These are phyloP conservation scores for Trichoderma koningii DNA, from an alignment of 2,329 filamentous ascomycete genomes.

Conservation along the genomic window DNA sequence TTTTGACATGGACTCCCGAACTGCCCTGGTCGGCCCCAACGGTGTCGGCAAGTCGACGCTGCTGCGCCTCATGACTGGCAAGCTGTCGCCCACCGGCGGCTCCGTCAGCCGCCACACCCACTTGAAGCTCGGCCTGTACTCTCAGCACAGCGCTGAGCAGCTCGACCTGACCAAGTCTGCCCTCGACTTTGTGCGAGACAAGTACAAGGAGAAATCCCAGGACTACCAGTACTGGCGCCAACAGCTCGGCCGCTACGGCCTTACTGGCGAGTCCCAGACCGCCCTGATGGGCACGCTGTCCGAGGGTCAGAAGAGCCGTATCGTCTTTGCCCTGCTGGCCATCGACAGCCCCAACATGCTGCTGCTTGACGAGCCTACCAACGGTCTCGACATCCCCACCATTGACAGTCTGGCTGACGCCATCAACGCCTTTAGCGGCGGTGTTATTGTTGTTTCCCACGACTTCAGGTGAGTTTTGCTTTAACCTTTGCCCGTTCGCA, in stretches of 20 bases:
- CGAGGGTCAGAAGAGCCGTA: conserved; percentile 96
- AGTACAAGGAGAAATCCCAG: conserved; percentile 84
- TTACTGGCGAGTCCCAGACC: conserved; percentile 91
- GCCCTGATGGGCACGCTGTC: conserved; percentile 97
- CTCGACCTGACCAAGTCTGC: conserved; percentile 97
- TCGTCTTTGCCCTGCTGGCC: conserved; percentile 93
- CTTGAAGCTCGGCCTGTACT: conserved; percentile 97
- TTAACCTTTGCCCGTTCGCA: background rate
- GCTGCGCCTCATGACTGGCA: conserved; percentile 93
- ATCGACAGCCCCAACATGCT: conserved; percentile 98
- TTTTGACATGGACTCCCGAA: conserved; percentile 99
- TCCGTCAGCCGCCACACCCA: conserved; percentile 90
- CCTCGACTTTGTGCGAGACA: conserved; percentile 96
- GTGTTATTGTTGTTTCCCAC: conserved; percentile 97
- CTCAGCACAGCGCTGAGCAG: conserved; percentile 97
- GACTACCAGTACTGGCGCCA: conserved; percentile 99
- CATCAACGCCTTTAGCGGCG: conserved; percentile 93
- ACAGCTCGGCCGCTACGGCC: conserved; percentile 91
- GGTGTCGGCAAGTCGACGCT: conserved; percentile 99
- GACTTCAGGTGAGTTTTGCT: conserved; percentile 80
- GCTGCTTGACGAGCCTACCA: conserved; percentile 96
- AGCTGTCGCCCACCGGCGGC: conserved; percentile 81
- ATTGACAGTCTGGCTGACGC: conserved; percentile 97
- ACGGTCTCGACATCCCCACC: conserved; percentile 98
- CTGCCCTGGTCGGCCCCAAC: conserved; percentile 94